Conservation (phyloP, 2,329 filamentous ascomycete genomes). For the Leptographium lundbergii region DNA sequence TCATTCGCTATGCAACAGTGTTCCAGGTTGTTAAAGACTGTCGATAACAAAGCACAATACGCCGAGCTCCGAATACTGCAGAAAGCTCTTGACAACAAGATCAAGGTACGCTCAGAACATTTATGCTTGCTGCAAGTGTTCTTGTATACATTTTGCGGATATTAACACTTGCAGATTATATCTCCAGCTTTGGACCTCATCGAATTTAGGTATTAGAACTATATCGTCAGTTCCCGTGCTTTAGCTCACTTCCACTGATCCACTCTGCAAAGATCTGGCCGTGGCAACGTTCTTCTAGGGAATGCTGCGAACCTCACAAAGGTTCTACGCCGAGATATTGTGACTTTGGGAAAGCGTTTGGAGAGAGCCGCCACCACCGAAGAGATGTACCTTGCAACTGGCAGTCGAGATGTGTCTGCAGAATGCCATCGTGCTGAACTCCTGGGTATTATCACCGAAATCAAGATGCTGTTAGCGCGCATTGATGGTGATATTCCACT, state of each 20-base stretch:
- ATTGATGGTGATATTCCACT: constrained; percentile 89
- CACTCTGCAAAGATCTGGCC: constrained; percentile 26
- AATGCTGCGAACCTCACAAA: constrained; percentile 76
- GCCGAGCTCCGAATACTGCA: constrained; percentile 60
- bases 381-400: constrained; percentile 34
- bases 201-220: constrained; percentile 55
- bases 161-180: constrained; percentile 48
- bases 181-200: constrained; percentile 87
- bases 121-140: background rate
- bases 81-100: constrained; percentile 68
- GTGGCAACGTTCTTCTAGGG: constrained; percentile 54
- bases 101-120: constrained; percentile 41
- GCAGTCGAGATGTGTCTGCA: constrained; percentile 32
- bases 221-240: background rate
- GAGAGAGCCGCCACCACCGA: constrained; percentile 55
- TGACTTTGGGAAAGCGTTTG: constrained; percentile 62
- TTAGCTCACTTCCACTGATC: background rate
- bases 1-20: constrained; percentile 77
- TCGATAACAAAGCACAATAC: constrained; percentile 57
- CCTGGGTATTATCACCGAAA: constrained; percentile 57
- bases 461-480: constrained; percentile 58
- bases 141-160: background rate
- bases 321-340: constrained; percentile 70
- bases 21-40: constrained; percentile 61
- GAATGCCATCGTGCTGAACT: constrained; percentile 52